phyloP scores from a whole-genome alignment of 345 rosid genomes.

The Citrus reticulata region DNA sequence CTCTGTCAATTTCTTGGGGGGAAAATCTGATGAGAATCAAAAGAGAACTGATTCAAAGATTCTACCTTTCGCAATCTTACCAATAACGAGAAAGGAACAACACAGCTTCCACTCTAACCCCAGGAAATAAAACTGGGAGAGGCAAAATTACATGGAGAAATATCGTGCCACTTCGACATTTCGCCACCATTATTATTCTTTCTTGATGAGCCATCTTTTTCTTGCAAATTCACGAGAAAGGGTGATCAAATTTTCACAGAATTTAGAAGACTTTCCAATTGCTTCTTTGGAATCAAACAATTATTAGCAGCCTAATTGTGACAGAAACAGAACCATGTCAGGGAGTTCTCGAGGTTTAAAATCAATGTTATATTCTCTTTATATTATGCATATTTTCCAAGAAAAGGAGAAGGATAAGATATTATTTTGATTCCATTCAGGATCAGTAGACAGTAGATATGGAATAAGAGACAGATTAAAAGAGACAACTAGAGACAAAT shows the following conservation, averaged over 20 bases:
- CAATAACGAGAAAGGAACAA: slow-evolving; percentile 9
- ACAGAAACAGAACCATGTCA: background rate
- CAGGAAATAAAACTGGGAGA: background rate
- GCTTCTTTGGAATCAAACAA: background rate
- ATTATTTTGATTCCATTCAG: background rate
- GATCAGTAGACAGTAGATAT: background rate
- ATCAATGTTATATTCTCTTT: background rate
- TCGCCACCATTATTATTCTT: slow-evolving; percentile 1
- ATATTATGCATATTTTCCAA: background rate
- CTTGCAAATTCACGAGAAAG: background rate
- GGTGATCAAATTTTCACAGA: background rate
- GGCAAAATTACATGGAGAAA: background rate
- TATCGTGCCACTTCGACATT: background rate
- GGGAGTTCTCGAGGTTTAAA: background rate
- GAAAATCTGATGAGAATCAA: slow-evolving; percentile 14
- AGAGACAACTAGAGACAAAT: background rate
- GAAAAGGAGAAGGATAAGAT: background rate
- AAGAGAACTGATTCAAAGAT: slow-evolving; percentile 35
- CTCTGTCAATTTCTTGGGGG: background rate
- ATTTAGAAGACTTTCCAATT: background rate
- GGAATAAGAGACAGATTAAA: background rate
- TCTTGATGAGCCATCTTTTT: background rate
- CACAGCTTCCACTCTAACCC: background rate
- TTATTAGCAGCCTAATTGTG: background rate
- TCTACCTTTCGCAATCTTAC: slow-evolving; percentile 11